Conservation (phyloP, 2,329 filamentous ascomycete species). For the Escovopsis sp. region DNA sequence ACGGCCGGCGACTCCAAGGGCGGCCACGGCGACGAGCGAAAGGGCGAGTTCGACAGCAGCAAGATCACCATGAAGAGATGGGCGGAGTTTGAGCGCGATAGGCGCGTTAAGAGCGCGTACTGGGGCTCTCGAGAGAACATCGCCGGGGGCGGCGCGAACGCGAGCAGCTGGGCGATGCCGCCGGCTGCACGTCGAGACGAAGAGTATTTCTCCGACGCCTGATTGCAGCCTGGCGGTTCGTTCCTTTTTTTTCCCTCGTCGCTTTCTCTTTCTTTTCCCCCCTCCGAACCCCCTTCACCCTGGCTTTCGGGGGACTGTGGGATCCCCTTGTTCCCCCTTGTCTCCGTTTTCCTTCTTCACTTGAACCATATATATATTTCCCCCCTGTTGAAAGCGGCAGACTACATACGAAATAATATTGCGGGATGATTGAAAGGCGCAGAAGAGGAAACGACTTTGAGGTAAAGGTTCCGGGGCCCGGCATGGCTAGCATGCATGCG, state of each 20-base stretch:
- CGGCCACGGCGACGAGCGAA: constrained; percentile 72
- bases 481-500: too few relatives aligned
- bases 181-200: constrained; percentile 34
- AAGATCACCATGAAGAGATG: constrained; percentile 99
- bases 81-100: constrained; percentile 79
- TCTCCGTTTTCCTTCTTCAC: too few relatives aligned
- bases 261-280: too few relatives aligned
- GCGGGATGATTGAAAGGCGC: too few relatives aligned
- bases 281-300: too few relatives aligned
- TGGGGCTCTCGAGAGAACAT: constrained; percentile 40
- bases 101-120: constrained; percentile 34
- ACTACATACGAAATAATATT: too few relatives aligned
- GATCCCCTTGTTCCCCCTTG: not conserved
- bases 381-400: too few relatives aligned
- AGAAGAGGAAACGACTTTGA: too few relatives aligned
- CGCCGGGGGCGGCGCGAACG: constrained; percentile 17
- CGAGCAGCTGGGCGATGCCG: constrained; percentile 28
- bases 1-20: constrained; percentile 81
- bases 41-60: constrained; percentile 94
- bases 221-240: constrained; percentile 8
- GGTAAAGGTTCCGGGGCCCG: too few relatives aligned
- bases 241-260: not conserved
- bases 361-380: too few relatives aligned
- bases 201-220: constrained; percentile 41
- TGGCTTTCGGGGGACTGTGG: too few relatives aligned